Base-by-base conservation (phyloP, 805 yeast genomes). In the Nakazawaea sp. region DNA sequence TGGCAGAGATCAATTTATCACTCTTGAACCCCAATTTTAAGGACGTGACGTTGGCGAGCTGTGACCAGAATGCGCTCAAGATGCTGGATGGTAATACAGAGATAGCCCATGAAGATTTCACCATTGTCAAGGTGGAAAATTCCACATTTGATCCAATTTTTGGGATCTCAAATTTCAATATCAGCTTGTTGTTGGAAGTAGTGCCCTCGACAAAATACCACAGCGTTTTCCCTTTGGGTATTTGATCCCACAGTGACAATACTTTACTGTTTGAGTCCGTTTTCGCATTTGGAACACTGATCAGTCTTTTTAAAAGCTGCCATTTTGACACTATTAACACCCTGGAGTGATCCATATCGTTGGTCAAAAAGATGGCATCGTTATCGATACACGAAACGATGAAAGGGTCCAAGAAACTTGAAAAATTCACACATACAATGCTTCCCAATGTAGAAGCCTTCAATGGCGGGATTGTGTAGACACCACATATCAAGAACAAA, bases 191-290 rank as follows among this genome's bases (percentile, higher is more conserved):
- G 52, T 89, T 90, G 0, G 95, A 76, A 0, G 95, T 69, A 0
- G 95, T 84, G 0, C 95, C 95, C 51, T 88, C 97, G 3, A 80
- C 66, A 41, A 87, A 75, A 17, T 82, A 46, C 36, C 70, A 78
- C 4, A 0, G 66, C 59, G 29, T 70, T 67, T n/a, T n/a, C n/a
- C n/a, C n/a, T n/a, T n/a, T n/a, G n/a, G n/a, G n/a, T n/a, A n/a
- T n/a, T n/a, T n/a, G n/a, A n/a, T n/a, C n/a, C n/a, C n/a, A n/a
- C n/a, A n/a, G n/a, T n/a, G n/a, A n/a, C n/a, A n/a, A n/a, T n/a
- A n/a, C n/a, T n/a, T n/a, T n/a, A n/a, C n/a, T n/a, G n/a, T n/a
- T n/a, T n/a, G n/a, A n/a, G n/a, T n/a, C n/a, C n/a, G n/a, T n/a
- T n/a, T n/a, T n/a, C n/a, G n/a, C n/a, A n/a, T n/a, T n/a, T n/a